Evolutionary conservation across 306 rosid genomes (phyloP).

Genomic region (Ormosia emarginata): DNA sequence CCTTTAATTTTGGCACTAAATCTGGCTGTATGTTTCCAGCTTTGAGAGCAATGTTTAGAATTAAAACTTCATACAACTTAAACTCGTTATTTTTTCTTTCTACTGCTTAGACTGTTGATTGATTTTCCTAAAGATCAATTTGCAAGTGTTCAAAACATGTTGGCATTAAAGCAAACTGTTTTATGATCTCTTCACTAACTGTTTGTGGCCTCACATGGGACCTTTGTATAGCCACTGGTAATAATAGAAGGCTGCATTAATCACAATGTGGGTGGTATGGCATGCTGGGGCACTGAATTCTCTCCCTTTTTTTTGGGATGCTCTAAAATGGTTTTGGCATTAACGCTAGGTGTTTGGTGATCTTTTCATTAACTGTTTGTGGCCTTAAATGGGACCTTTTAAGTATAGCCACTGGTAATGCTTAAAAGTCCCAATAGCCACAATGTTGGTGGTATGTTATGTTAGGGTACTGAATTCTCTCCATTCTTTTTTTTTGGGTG

Average conservation of each 20-base stretch:
- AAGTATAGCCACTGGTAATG: not conserved
- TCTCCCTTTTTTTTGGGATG: not conserved
- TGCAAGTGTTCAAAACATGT: constrained; percentile 4
- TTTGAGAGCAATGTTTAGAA: constrained; percentile 9
- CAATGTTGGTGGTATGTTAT: not conserved
- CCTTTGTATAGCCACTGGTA: not conserved
- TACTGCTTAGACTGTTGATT: not conserved
- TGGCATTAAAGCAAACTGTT: not conserved
- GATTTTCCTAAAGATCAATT: constrained; percentile 2
- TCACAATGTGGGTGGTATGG: not conserved
- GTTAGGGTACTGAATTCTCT: not conserved
- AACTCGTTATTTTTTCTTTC: not conserved
- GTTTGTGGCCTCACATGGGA: not conserved
- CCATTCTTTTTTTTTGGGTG: not conserved
- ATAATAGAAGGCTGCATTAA: not conserved
- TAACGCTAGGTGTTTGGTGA: not conserved
- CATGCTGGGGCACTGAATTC: not conserved
- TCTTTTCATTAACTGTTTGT: not conserved
- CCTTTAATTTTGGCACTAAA: constrained; percentile 15
- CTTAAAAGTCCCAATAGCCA: not conserved
- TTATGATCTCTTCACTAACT: not conserved
- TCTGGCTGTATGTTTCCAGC: not conserved
- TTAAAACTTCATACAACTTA: not conserved
- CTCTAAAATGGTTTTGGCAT: not conserved
- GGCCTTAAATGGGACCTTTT: not conserved